These are phyloP conservation scores for Medicago ruthenica DNA, from an alignment of 306 rosid genomes.

Conservation along the genomic window DNA sequence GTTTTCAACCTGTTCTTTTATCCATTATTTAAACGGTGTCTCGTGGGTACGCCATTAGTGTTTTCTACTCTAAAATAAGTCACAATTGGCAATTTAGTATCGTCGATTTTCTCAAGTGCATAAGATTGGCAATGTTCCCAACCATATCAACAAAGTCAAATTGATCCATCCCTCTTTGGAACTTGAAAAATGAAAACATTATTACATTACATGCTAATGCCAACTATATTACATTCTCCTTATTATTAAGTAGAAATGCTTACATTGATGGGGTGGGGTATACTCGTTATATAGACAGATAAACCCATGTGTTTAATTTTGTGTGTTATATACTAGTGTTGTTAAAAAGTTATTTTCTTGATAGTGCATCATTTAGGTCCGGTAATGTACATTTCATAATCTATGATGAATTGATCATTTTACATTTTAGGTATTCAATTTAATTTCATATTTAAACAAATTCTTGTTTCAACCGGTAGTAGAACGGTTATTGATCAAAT, in stretches of 20 bases:
- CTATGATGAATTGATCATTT: slow-evolving; percentile 30
- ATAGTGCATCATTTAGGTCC: slow-evolving; percentile 43
- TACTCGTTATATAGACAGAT: slow-evolving; percentile 31
- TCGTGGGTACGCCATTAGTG: slow-evolving; percentile 49
- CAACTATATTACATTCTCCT: too few relatives aligned
- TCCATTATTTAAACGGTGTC: not conserved
- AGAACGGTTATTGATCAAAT: too few relatives aligned
- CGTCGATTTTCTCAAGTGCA: slow-evolving; percentile 40
- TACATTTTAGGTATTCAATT: not conserved
- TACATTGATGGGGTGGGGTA: slow-evolving; percentile 6
- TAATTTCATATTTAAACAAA: too few relatives aligned
- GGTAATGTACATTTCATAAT: slow-evolving; percentile 30
- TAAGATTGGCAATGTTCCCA: slow-evolving; percentile 40
- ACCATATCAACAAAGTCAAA: slow-evolving; percentile 40
- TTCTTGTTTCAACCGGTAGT: too few relatives aligned
- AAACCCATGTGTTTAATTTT: slow-evolving; percentile 21
- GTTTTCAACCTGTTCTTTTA: not conserved
- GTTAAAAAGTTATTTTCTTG: slow-evolving; percentile 48
- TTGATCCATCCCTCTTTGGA: slow-evolving; percentile 21
- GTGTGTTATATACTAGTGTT: slow-evolving; percentile 28
- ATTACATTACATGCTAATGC: too few relatives aligned
- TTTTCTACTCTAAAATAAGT: slow-evolving; percentile 10
- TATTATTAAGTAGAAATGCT: not conserved
- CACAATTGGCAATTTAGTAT: too few relatives aligned
- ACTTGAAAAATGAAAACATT: slow-evolving; percentile 39